Percentiles rank a stretch among this genome's conserved stretches.
Conservation (phyloP, 2,329 filamentous ascomycete genomes). For the Pyrenophora graminea region DNA sequence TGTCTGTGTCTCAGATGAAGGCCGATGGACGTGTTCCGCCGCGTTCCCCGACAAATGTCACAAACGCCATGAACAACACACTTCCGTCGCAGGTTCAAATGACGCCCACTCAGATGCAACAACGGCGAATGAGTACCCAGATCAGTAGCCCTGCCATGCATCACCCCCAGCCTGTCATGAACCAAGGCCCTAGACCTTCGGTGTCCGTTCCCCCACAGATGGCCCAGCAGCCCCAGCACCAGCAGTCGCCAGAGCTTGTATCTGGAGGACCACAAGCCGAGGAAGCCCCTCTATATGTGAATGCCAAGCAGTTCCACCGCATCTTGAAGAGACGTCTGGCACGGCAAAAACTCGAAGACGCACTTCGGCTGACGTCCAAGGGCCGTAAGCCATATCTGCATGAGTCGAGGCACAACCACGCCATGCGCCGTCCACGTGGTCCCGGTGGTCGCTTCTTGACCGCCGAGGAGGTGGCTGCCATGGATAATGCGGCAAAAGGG, state of each 20-base stretch:
- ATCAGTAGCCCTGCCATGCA: slow-evolving; percentile 58
- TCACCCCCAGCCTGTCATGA: slow-evolving; percentile 76
- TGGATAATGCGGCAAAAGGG: slow-evolving; percentile 60
- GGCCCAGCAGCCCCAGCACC: slow-evolving; percentile 67
- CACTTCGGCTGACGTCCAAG: slow-evolving; percentile 87
- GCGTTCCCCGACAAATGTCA: slow-evolving; percentile 75
- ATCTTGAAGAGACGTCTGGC: slow-evolving; percentile 94
- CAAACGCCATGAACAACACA: slow-evolving; percentile 56
- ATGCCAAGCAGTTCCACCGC: slow-evolving; percentile 97
- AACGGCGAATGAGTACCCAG: slow-evolving; percentile 49
- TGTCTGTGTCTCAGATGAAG: slow-evolving; percentile 71
- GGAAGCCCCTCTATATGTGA: slow-evolving; percentile 95
- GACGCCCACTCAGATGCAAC: slow-evolving; percentile 44
- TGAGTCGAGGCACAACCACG: slow-evolving; percentile 96
- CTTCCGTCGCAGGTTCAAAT: slow-evolving; percentile 48
- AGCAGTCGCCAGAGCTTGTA: slow-evolving; percentile 79
- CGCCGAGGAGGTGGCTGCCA: slow-evolving; percentile 89
- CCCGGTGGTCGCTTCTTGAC: slow-evolving; percentile 95
- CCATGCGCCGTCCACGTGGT: slow-evolving; percentile 91
- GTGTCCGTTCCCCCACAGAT: slow-evolving; percentile 50
- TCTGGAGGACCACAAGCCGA: slow-evolving; percentile 68
- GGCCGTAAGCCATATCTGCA: slow-evolving; percentile 96
- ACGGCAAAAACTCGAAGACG: slow-evolving; percentile 90
- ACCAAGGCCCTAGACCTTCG: slow-evolving; percentile 64
- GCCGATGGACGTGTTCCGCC: slow-evolving; percentile 69